Percentiles rank a stretch among this genome's conserved stretches.
Conservation (phyloP, 352 stramenopile genomes). For the Phytophthora rubi region DNA sequence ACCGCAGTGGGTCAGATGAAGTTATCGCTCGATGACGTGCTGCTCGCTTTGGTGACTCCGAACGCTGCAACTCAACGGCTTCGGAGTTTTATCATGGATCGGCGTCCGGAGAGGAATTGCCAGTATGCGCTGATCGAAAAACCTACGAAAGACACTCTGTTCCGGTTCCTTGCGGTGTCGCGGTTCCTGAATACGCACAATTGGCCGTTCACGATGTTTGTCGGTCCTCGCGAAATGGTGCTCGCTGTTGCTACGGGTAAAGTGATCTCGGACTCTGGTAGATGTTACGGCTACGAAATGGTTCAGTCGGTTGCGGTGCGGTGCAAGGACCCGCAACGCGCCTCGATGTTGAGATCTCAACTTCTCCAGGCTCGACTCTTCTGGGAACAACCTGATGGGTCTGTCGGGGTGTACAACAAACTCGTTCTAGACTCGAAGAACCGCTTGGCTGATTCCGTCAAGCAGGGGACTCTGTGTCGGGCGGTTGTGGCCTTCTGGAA, state of each 20-base stretch:
- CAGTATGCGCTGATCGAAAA: slow-evolving; percentile 13
- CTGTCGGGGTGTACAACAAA: slow-evolving; percentile 31
- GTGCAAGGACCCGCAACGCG: slow-evolving; percentile 2
- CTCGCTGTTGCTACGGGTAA: slow-evolving; percentile 19
- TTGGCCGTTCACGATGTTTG: slow-evolving; percentile 29
- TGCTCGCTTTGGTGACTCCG: slow-evolving; percentile 18
- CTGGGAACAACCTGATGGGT: slow-evolving; percentile 24
- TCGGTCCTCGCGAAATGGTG: slow-evolving; percentile 25
- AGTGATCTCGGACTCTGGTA: slow-evolving; percentile 12
- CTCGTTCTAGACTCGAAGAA: slow-evolving; percentile 32
- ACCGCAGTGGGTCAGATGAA: slow-evolving; percentile 22
- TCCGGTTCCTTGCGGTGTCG: slow-evolving; percentile 22
- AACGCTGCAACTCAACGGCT: slow-evolving; percentile 25
- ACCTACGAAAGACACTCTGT: slow-evolving; percentile 7
- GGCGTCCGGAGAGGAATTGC: slow-evolving; percentile 18
- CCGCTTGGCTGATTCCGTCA: slow-evolving; percentile 24
- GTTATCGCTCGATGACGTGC: slow-evolving; percentile 26
- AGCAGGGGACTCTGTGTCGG: slow-evolving; percentile 26
- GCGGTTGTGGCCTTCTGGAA: slow-evolving; percentile 26
- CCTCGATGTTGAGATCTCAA: slow-evolving; percentile 14
- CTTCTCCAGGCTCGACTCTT: slow-evolving; percentile 28
- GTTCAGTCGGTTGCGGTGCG: slow-evolving; percentile 26
- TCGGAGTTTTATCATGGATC: slow-evolving; percentile 18
- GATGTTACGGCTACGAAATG: slow-evolving; percentile 30
- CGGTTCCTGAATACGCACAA: slow-evolving; percentile 22